Percentiles rank a stretch among this genome's conserved stretches.
phyloP scores from a whole-genome alignment of 306 rosid species.

The Cajanus cajan region DNA sequence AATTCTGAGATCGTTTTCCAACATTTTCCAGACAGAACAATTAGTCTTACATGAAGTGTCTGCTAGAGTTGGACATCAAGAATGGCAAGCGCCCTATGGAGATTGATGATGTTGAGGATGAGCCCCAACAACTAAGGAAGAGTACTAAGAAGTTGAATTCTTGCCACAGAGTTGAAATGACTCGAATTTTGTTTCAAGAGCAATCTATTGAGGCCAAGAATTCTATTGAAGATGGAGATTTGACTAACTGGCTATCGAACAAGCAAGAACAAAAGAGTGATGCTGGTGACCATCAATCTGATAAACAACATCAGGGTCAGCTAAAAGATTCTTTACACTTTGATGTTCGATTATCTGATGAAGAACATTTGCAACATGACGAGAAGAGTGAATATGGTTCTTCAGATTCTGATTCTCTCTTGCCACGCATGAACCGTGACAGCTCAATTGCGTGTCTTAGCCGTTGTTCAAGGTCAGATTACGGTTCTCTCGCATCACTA shows the following conservation, averaged over 20 bases:
- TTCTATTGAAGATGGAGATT: constrained; percentile 25
- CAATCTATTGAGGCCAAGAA: constrained; percentile 9
- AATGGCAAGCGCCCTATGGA: constrained; percentile 60
- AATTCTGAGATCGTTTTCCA: constrained; percentile 68
- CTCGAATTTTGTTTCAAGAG: constrained; percentile 29
- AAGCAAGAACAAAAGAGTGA: constrained; percentile 14
- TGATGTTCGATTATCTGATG: constrained; percentile 1
- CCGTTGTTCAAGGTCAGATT: constrained; percentile 84
- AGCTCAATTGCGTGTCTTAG: constrained; percentile 73
- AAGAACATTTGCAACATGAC: constrained; percentile 5
- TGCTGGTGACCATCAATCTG: neutral
- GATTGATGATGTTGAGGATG: constrained; percentile 41
- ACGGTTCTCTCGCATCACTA: constrained; percentile 68
- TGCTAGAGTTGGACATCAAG: constrained; percentile 48
- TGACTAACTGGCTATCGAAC: neutral
- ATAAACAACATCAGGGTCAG: neutral
- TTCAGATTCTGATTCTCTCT: constrained; percentile 52
- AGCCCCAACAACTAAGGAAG: constrained; percentile 49
- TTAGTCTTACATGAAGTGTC: constrained; percentile 67
- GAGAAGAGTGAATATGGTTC: constrained; percentile 32
- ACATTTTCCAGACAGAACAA: constrained; percentile 61
- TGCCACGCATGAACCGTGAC: constrained; percentile 65
- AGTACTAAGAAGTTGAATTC: constrained; percentile 43
- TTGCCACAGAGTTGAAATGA: constrained; percentile 34
- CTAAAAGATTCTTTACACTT: constrained; percentile 5